phyloP scores from a whole-genome alignment of 2,329 filamentous ascomycete species.

The Aspergillus persii region DNA sequence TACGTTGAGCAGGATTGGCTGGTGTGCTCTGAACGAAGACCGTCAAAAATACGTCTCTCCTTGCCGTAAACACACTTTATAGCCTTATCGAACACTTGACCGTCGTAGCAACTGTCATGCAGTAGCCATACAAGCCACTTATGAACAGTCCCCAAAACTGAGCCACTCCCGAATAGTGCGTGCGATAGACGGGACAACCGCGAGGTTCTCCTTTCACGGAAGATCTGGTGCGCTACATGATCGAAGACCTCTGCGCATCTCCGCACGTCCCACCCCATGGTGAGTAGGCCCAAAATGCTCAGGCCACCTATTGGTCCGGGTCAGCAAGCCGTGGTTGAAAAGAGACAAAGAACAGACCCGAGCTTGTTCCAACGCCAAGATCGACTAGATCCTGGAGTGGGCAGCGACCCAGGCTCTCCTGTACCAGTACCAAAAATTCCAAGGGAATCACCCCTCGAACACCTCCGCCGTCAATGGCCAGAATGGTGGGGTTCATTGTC shows the following conservation, averaged over 20 bases:
- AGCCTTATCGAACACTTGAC: slow-evolving; percentile 13
- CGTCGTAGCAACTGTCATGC: slow-evolving; percentile 20
- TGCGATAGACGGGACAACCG: slow-evolving; percentile 1
- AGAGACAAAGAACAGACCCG: slow-evolving; percentile 1
- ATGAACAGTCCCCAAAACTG: slow-evolving; percentile 9
- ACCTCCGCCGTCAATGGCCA: slow-evolving; percentile 27
- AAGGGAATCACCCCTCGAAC: slow-evolving; percentile 23
- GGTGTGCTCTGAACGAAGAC: background rate
- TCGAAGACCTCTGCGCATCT: slow-evolving; percentile 10
- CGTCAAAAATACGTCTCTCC: slow-evolving; percentile 13
- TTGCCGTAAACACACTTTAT: slow-evolving; percentile 14
- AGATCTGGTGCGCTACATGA: slow-evolving; percentile 10
- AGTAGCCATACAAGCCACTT: slow-evolving; percentile 16
- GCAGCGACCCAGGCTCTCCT: slow-evolving; percentile 12
- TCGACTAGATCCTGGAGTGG: slow-evolving; percentile 14
- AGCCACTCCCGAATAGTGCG: slow-evolving; percentile 2
- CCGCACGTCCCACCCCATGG: slow-evolving; percentile 8
- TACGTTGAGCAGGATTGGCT: background rate
- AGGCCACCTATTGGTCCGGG: slow-evolving; percentile 11
- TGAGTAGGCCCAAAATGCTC: slow-evolving; percentile 13
- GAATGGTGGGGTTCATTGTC: slow-evolving; percentile 23
- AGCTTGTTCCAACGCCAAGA: slow-evolving; percentile 14
- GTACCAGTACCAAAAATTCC: slow-evolving; percentile 14
- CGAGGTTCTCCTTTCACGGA: slow-evolving; percentile 10
- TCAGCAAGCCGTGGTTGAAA: background rate